These are phyloP conservation scores for Nannizzia gypsea DNA, from an alignment of 2,329 filamentous ascomycete genomes.

Conservation along the genomic window DNA sequence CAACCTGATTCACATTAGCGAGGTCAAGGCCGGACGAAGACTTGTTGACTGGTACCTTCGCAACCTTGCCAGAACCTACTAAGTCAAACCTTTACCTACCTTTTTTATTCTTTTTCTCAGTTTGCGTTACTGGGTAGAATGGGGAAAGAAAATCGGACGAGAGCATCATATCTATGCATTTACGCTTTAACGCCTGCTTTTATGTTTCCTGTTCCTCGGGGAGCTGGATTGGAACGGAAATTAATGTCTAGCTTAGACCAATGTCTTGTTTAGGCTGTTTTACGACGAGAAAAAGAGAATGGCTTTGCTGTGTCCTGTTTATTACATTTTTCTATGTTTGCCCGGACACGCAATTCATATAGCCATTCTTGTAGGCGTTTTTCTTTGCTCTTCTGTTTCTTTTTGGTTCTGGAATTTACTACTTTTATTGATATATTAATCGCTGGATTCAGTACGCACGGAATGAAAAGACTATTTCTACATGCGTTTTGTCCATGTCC, in stretches of 20 bases:
- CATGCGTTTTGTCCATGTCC: background rate
- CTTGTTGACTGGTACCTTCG: constrained; percentile 98
- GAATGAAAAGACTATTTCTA: background rate
- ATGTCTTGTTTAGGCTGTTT: background rate
- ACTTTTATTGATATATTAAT: constrained; percentile 2
- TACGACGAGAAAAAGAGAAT: background rate
- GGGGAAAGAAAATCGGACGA: background rate
- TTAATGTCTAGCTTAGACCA: background rate
- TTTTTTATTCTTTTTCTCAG: no score
- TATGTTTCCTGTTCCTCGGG: background rate
- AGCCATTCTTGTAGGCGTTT: background rate
- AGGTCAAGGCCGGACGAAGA: constrained; percentile 95
- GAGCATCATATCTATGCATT: constrained; percentile 1
- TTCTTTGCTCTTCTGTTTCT: background rate
- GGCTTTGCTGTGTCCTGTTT: background rate
- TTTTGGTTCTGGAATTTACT: background rate
- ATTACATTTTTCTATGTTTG: background rate
- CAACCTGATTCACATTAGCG: constrained; percentile 95
- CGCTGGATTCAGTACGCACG: constrained; percentile 1
- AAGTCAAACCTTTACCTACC: constrained; percentile 22
- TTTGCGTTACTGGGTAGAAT: background rate
- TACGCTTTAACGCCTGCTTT: background rate
- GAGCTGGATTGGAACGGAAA: background rate
- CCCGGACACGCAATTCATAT: background rate
- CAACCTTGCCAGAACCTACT: constrained; percentile 92